phyloP scores from a whole-genome alignment of 2,329 filamentous ascomycete species.

The Pseudocercospora ulei region DNA sequence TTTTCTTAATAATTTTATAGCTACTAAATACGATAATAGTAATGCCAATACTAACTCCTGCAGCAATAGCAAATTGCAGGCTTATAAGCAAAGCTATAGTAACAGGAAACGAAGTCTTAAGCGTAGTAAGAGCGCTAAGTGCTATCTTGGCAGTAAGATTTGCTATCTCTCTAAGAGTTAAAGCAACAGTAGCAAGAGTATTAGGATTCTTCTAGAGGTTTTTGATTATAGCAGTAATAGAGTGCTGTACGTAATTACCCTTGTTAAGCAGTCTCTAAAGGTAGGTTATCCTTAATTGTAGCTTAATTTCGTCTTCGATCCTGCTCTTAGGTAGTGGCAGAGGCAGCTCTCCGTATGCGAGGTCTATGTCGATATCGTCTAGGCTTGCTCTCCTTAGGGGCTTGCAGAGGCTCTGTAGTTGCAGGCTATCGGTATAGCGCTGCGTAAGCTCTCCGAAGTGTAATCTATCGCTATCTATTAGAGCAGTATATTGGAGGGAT shows the following conservation, averaged over 20 bases:
- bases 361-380: constrained; percentile 68
- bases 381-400: constrained; percentile 35
- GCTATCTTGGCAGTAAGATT: constrained; percentile 73
- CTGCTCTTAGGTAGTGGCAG: constrained; percentile 51
- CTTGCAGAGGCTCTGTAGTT: constrained; percentile 13
- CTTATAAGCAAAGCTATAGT: constrained; percentile 78
- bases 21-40: constrained; percentile 92
- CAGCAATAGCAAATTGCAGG: constrained; percentile 89
- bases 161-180: constrained; percentile 85
- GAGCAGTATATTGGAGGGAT: constrained; percentile 27
- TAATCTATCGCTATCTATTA: constrained; percentile 24
- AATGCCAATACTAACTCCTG: constrained; percentile 79
- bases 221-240: constrained; percentile 69
- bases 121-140: constrained; percentile 61
- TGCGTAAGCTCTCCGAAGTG: constrained; percentile 37
- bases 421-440: constrained; percentile 38
- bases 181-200: constrained; percentile 81
- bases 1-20: constrained; percentile 92
- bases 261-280: constrained; percentile 74
- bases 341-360: constrained; percentile 79
- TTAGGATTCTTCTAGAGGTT: constrained; percentile 76
- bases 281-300: constrained; percentile 59
- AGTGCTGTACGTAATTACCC: constrained; percentile 78
- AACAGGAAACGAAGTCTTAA: constrained; percentile 74
- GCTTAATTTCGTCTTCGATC: constrained; percentile 47